Percentiles rank a stretch among this genome's conserved stretches.
These are phyloP conservation scores for Lycium ferocissimum DNA, from an alignment of 257 asterid species.

Conservation along the genomic window DNA sequence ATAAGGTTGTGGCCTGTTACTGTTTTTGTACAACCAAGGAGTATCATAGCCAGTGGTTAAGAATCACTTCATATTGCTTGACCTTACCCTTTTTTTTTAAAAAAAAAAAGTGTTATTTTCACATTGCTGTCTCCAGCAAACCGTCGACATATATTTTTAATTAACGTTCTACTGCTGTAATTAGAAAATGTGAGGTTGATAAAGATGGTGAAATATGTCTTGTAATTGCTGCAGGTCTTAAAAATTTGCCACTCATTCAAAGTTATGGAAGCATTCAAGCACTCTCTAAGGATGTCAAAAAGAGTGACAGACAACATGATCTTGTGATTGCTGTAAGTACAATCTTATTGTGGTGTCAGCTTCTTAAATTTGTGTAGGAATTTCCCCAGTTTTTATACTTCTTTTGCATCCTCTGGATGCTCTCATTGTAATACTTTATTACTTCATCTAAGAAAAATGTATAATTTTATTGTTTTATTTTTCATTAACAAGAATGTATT, in stretches of 20 bases:
- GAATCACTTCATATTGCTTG: background rate
- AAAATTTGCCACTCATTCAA: slow-evolving; percentile 69
- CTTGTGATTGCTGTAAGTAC: slow-evolving; percentile 88
- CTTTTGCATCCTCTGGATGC: background rate
- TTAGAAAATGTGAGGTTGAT: slow-evolving; percentile 5
- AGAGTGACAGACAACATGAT: slow-evolving; percentile 80
- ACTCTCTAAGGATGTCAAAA: slow-evolving; percentile 58
- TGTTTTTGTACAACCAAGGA: background rate
- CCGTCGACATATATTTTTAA: no score
- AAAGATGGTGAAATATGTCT: background rate
- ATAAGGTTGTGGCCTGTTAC: background rate
- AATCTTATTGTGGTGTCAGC: slow-evolving; percentile 14
- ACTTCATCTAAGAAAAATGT: background rate
- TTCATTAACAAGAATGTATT: background rate
- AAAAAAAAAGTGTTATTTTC: background rate
- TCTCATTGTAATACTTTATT: background rate
- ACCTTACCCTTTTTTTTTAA: background rate
- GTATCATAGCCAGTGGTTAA: background rate
- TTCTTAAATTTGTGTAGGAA: background rate
- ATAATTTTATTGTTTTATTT: background rate
- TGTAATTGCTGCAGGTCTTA: slow-evolving; percentile 55
- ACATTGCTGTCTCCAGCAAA: background rate
- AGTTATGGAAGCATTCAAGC: slow-evolving; percentile 76
- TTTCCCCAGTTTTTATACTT: background rate
- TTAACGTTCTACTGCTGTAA: background rate